Conservation (phyloP, 2,329 filamentous ascomycete species). For the Diaporthe sp. region DNA sequence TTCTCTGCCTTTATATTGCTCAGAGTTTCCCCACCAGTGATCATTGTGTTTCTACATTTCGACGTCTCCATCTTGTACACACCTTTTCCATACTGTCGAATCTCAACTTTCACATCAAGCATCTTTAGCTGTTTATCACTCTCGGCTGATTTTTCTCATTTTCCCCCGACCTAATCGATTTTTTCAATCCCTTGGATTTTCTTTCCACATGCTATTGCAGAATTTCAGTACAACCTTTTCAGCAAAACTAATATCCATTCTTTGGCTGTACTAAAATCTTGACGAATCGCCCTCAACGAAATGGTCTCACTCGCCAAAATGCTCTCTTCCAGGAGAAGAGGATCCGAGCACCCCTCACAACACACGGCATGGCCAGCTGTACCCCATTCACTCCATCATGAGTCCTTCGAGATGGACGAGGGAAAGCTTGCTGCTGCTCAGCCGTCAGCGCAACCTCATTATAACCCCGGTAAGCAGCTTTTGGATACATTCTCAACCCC, state of each 20-base stretch:
- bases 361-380: constrained; percentile 19
- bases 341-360: background rate
- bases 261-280: background rate
- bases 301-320: background rate
- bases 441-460: constrained; percentile 62
- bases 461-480: background rate
- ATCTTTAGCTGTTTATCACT: background rate
- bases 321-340: constrained; percentile 1
- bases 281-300: too few species aligned
- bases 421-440: constrained; percentile 55
- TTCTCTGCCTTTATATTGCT: background rate
- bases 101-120: background rate
- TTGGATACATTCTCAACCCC: too few species aligned
- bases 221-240: background rate
- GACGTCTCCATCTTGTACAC: background rate
- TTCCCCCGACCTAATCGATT: background rate
- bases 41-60: background rate
- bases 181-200: background rate
- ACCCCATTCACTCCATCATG: constrained; percentile 10
- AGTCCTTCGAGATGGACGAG: constrained; percentile 52
- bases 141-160: background rate
- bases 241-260: too few species aligned
- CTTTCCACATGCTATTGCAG: background rate
- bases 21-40: background rate
- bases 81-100: background rate